Evolutionary conservation across 202 grass and related monocot genomes (phyloP).

Genomic region (Setaria viridis): DNA sequence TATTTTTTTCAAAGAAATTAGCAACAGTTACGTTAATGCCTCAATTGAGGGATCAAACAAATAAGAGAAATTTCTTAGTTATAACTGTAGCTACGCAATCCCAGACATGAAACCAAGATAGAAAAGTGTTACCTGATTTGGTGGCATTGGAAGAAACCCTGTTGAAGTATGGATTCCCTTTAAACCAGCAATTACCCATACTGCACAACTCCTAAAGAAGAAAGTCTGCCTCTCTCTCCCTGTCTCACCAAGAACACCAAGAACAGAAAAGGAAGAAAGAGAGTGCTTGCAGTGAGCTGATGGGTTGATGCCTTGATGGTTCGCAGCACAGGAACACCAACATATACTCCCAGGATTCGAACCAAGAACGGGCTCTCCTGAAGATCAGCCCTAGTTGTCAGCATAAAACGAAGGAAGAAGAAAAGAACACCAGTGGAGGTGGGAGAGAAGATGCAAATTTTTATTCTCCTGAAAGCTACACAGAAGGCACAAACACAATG

Average conservation of each 20-base stretch:
- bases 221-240: conserved; percentile 1
- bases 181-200: conserved; percentile 90
- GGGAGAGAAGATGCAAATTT: conserved; percentile 17
- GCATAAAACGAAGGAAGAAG: conserved; percentile 8
- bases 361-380: conserved; percentile 25
- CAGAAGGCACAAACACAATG: conserved; percentile 40
- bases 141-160: conserved; percentile 80
- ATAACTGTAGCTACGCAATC: not conserved
- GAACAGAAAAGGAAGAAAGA: conserved; percentile 13
- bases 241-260: conserved; percentile 46
- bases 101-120: conserved; percentile 38
- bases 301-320: not conserved
- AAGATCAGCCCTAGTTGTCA: conserved; percentile 37
- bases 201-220: conserved; percentile 22
- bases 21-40: not conserved
- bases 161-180: conserved; percentile 58
- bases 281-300: conserved; percentile 2
- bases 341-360: conserved; percentile 11
- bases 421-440: conserved; percentile 6
- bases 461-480: conserved; percentile 47
- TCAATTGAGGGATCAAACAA: conserved; percentile 29
- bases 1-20: not conserved
- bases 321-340: conserved; percentile 4
- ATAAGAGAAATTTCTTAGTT: not conserved
- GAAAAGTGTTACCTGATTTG: conserved; percentile 62